A percentile compares a stretch with the other conserved stretches of the same genome.
Evolutionary conservation across 2,329 filamentous ascomycete species (phyloP).

Genomic region (Pleurostoma richardsiae): DNA sequence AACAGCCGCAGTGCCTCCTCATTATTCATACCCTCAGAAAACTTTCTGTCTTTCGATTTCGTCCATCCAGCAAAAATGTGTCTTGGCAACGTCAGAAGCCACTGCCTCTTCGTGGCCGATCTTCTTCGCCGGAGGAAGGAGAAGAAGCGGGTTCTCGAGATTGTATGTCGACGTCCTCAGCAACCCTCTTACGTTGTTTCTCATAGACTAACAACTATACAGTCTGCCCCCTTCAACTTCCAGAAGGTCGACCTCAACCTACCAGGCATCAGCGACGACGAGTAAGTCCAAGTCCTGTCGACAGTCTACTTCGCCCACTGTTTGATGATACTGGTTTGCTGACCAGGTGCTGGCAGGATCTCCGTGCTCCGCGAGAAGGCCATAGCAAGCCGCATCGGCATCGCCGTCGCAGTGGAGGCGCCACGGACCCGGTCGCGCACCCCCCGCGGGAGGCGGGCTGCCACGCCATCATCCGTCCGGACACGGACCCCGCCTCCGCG

Average conservation of each 20-base stretch:
- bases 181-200: slow-evolving; percentile 4
- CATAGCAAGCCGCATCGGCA: slow-evolving; percentile 41
- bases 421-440: slow-evolving; percentile 13
- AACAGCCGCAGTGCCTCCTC: too few species aligned
- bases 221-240: slow-evolving; percentile 57
- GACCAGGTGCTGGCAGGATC: slow-evolving; percentile 29
- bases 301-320: neutral
- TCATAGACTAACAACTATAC: slow-evolving; percentile 11
- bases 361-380: slow-evolving; percentile 47
- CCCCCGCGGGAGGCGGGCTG: slow-evolving; percentile 2
- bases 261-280: slow-evolving; percentile 52
- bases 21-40: too few species aligned
- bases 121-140: slow-evolving; percentile 30
- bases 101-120: neutral
- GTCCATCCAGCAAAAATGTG: too few species aligned
- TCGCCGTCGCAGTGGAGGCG: slow-evolving; percentile 25
- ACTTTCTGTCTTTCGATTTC: too few species aligned
- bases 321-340: neutral
- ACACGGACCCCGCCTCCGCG: too few species aligned
- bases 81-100: neutral
- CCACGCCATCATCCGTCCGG: too few species aligned
- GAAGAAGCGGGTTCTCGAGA: slow-evolving; percentile 34
- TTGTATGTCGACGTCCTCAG: slow-evolving; percentile 30
- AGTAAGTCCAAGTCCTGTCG: slow-evolving; percentile 36
- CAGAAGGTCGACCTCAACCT: slow-evolving; percentile 47